Evolutionary conservation across 306 rosid species (phyloP), one percentile per base, ranked within the genome.

Genomic region (Fragaria iinumae): DNA sequence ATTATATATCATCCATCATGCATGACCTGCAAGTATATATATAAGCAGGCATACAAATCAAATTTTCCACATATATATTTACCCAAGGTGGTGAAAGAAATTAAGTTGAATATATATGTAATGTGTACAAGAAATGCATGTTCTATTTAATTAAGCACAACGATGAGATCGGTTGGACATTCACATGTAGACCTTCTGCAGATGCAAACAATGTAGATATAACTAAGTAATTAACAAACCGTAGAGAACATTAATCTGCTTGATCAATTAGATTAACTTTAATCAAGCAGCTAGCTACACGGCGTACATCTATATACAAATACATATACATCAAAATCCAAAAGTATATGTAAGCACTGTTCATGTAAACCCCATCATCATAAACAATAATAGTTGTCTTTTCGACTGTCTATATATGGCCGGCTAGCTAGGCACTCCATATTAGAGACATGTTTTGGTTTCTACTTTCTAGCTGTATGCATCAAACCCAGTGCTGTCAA

Each of bases 401-500:
- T 5, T 63, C 43, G 5, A 38, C 47, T 1, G 25, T 62, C 36
- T 55, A 14, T 62, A 11, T 7, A 66, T 66, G 27, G 48, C 48
- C 20, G 3, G 48, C 27, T 38, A 1, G 48, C 70, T 65, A 17
- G 41, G 45, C 13, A 36, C 36, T 32, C 43, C 8, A 64, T 66
- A 4, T 49, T 4, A 66, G 48, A 65, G 47, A 38, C 27, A 18
- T 38, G 27, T 38, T 65, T 38, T 66, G 48, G 48, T 66, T 66
- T 38, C 48, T 66, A 38, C 2, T 29, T 29, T 29, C 32, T 29
- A 29, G 70, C 49, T 66, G 70, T 66, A 66, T 66, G 70, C 48
- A 39, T 66, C 70, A 66, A 38, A 66, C 48, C 70, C 70, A 66
- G 70, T 66, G 70, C 48, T 66, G 70, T 38, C 70, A 4, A 66